A percentile compares a stretch with the other conserved stretches of the same genome.
Conservation (phyloP, 1,284 basidiomycete species). For the Trichosporon inkin region DNA sequence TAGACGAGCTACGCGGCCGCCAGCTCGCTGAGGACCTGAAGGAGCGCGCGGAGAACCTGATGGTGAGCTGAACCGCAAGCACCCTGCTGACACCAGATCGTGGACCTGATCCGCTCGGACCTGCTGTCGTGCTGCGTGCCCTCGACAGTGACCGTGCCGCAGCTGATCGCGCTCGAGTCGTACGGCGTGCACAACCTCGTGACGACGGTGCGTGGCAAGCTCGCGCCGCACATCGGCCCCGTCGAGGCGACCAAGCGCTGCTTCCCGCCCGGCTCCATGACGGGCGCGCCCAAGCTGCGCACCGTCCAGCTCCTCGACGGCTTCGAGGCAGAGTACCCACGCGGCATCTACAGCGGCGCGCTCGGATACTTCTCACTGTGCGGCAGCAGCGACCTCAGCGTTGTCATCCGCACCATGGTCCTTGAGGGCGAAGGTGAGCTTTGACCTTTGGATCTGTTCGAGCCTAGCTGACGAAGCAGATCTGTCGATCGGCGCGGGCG, state of each 20-base stretch:
- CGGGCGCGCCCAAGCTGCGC: slow-evolving; percentile 91
- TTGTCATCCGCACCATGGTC: slow-evolving; percentile 92
- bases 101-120: slow-evolving; percentile 92
- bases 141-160: slow-evolving; percentile 71
- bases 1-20: slow-evolving; percentile 47
- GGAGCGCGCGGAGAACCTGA: slow-evolving; percentile 94
- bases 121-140: slow-evolving; percentile 66
- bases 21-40: slow-evolving; percentile 71
- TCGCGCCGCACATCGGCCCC: slow-evolving; percentile 51
- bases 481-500: slow-evolving; percentile 74
- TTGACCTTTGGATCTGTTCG: not conserved
- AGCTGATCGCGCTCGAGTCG: slow-evolving; percentile 85
- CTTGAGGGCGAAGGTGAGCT: slow-evolving; percentile 59
- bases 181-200: slow-evolving; percentile 97
- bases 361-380: slow-evolving; percentile 89
- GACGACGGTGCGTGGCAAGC: slow-evolving; percentile 77
- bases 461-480: slow-evolving; percentile 25
- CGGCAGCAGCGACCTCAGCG: slow-evolving; percentile 85
- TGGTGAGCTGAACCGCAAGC: slow-evolving; percentile 53
- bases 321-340: slow-evolving; percentile 63
- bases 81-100: slow-evolving; percentile 57
- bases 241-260: slow-evolving; percentile 74
- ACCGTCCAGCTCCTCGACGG: slow-evolving; percentile 83
- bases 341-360: slow-evolving; percentile 88
- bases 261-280: slow-evolving; percentile 96